Evolutionary conservation across 768 basidiomycete species (phyloP), one percentile per base, ranked within the genome.

Genomic region (Pulveroboletus sp.): DNA sequence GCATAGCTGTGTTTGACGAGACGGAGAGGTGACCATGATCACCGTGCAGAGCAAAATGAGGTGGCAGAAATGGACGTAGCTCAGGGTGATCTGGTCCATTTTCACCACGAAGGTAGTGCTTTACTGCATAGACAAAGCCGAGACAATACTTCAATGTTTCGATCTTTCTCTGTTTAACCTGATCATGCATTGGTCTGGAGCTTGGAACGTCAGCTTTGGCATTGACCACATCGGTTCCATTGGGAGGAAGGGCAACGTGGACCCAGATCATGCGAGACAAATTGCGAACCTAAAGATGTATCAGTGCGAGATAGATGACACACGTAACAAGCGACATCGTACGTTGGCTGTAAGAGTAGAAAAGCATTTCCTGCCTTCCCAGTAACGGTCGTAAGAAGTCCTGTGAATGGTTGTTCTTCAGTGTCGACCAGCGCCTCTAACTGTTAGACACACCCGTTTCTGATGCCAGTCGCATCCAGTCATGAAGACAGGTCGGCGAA

Each of bases 321-420:
- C 27, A 17, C 14, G 13, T 42, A 18, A 18, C 9, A 46, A 39
- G 6, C 39, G 14, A 43, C 30, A 8, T 47, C 69, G 43, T 59
- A 80, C 80, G 61, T 84, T 82, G 13, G 89, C 78, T 10, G 78
- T 81, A 49, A 94, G 65, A 8, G 80, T 59, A 0, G 85, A 83
- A 61, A 93, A 93, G 38, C 83, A 80, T 67, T 89, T 95, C 56
- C 93, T 76, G 42, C 93, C 93, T 72, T 93, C 92, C 77, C 84
- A 89, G 60, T 84, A 91, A 31, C 89, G 83, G 59, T 92, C 88
- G 58, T 91, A 93, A 8, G 88, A 90, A 21, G 88, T 91, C 45
- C 84, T 89, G 49, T 56, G 46, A 54, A 26, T 15, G 39, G 15
- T 13, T 8, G 17, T 14, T 39, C 37, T 18, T 37, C 36, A 35